These are phyloP conservation scores for Escovopsis sp. DNA, from an alignment of 2,329 filamentous ascomycete species.

Conservation along the genomic window DNA sequence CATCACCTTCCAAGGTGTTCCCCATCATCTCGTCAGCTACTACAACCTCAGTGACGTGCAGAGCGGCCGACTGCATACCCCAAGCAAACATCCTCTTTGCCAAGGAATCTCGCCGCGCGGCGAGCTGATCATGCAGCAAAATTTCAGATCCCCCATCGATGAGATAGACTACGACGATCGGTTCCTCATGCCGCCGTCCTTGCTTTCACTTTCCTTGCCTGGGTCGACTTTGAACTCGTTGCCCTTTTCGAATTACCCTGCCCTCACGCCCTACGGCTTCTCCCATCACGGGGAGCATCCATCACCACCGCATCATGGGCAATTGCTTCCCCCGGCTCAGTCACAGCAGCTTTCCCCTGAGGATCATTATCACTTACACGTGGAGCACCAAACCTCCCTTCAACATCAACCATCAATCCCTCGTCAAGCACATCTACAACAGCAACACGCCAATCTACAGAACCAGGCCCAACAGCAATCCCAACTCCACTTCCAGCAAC, in stretches of 20 bases:
- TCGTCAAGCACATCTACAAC: neutral
- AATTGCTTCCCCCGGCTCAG: neutral
- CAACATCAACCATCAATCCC: neutral
- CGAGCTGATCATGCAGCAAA: slow-evolving; percentile 46
- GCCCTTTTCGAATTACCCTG: neutral
- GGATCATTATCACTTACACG: neutral
- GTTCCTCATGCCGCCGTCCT: slow-evolving; percentile 2
- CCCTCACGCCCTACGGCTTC: slow-evolving; percentile 5
- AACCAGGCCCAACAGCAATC: neutral
- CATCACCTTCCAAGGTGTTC: slow-evolving; percentile 56
- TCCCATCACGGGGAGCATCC: neutral
- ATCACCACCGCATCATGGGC: neutral
- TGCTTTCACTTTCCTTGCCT: slow-evolving; percentile 6
- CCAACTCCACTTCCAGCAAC: neutral
- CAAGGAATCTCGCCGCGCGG: slow-evolving; percentile 35
- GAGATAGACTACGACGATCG: slow-evolving; percentile 31
- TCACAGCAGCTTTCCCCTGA: neutral
- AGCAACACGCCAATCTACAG: neutral
- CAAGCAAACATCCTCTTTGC: slow-evolving; percentile 30
- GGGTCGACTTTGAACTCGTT: too few relatives aligned
- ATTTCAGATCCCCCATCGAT: slow-evolving; percentile 52
- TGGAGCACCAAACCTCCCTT: neutral
- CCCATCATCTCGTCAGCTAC: slow-evolving; percentile 79
- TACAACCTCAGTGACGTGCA: slow-evolving; percentile 73
- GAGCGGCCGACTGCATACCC: slow-evolving; percentile 41